Conservation (phyloP, 371 early-diverging fungal genomes). For the Capillidium heterosporum region DNA sequence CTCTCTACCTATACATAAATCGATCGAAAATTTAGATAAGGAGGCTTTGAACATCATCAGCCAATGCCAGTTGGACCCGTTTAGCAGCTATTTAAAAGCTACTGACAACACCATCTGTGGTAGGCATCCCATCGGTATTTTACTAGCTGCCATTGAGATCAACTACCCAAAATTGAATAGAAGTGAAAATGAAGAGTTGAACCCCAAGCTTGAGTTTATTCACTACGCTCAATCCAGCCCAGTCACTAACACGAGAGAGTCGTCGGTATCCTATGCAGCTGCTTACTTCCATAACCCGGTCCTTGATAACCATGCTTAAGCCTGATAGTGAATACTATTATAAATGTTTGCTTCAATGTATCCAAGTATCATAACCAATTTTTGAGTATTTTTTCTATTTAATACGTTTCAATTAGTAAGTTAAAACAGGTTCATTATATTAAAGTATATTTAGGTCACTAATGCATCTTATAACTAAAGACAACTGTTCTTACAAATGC, state of each 20-base stretch:
- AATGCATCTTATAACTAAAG: no score
- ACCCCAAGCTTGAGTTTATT: slow-evolving; percentile 35
- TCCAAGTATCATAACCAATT: no score
- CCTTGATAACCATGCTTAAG: no score
- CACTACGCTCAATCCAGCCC: slow-evolving; percentile 69
- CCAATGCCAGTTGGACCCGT: slow-evolving; percentile 27
- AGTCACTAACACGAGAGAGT: slow-evolving; percentile 25
- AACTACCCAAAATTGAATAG: slow-evolving; percentile 4
- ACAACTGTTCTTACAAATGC: no score
- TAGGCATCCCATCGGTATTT: slow-evolving; percentile 71
- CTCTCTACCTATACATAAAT: slow-evolving; percentile 35
- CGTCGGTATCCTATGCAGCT: slow-evolving; percentile 58
- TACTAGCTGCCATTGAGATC: slow-evolving; percentile 38
- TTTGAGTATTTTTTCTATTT: no score
- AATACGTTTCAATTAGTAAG: no score
- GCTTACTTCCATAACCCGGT: slow-evolving; percentile 12
- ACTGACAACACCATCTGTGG: slow-evolving; percentile 90
- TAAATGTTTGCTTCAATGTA: no score
- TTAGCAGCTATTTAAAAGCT: slow-evolving; percentile 38
- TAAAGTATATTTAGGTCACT: no score
- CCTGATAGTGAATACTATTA: no score
- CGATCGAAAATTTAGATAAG: slow-evolving; percentile 56
- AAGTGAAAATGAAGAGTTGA: not conserved
- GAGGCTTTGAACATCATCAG: slow-evolving; percentile 66
- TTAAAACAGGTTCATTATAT: no score